A percentile compares a stretch with the other conserved stretches of the same genome.
Evolutionary conservation across 2,329 filamentous ascomycete genomes (phyloP).

Genomic region (Microascus cirrosus): DNA sequence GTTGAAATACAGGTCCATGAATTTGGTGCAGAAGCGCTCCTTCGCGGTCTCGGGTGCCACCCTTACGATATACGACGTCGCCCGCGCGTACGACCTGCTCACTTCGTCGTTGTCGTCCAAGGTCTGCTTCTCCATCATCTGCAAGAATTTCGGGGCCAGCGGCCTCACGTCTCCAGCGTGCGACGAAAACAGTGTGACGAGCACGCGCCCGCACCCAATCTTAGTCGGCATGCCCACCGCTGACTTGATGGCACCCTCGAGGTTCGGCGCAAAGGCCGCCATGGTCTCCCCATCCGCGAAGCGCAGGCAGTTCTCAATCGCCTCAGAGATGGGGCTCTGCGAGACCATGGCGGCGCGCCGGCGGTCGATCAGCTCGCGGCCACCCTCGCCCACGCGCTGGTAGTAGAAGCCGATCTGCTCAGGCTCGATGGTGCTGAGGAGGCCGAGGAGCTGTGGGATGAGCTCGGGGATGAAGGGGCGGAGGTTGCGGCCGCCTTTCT

Average conservation of each 20-base stretch:
- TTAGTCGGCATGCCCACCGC: slow-evolving; percentile 90
- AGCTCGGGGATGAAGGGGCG: slow-evolving; percentile 73
- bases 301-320: slow-evolving; percentile 80
- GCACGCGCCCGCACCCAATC: slow-evolving; percentile 75
- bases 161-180: slow-evolving; percentile 65
- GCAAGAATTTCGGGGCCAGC: slow-evolving; percentile 65
- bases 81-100: slow-evolving; percentile 75
- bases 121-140: slow-evolving; percentile 67
- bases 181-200: slow-evolving; percentile 75
- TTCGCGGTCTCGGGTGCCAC: slow-evolving; percentile 37
- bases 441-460: slow-evolving; percentile 66
- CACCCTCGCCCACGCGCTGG: slow-evolving; percentile 77
- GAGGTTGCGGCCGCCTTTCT: slow-evolving; percentile 71
- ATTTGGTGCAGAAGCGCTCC: slow-evolving; percentile 36
- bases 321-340: slow-evolving; percentile 81
- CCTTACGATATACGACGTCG: slow-evolving; percentile 74
- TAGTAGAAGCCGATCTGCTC: slow-evolving; percentile 88
- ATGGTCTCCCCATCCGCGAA: slow-evolving; percentile 72
- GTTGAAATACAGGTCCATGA: slow-evolving; percentile 65
- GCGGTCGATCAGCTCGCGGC: slow-evolving; percentile 82
- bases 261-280: slow-evolving; percentile 55
- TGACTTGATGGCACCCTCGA: slow-evolving; percentile 72
- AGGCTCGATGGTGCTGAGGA: slow-evolving; percentile 81
- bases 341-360: slow-evolving; percentile 72
- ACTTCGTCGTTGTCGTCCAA: slow-evolving; percentile 92